Base-by-base conservation (phyloP, 345 rosid genomes). In the Erucastrum elatum region DNA sequence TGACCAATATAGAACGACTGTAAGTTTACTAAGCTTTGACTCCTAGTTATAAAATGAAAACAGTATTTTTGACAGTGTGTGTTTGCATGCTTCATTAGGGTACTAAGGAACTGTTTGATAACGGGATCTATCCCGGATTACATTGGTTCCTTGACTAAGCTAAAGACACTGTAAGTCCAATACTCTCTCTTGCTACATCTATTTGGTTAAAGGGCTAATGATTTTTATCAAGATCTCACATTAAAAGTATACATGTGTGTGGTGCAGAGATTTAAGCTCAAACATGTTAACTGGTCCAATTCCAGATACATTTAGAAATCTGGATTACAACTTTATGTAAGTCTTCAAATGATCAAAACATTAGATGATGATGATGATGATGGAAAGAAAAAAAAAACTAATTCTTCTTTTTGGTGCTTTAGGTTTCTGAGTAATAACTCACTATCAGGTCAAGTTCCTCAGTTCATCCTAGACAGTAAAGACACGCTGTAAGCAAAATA, bases 401-500 rank as follows among this genome's bases (percentile, higher is more conserved):
- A 80, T 1, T 25, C 2, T 37, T 39, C 2, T 30, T 13, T 55
- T 62, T 27, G 61, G 13, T 59, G 31, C 75, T 76, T 49, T 46
- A 95, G 99, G 88, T 92, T 84, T 82, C 82, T 95, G 84, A 84
- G 81, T 51, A 87, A 91, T 80, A 95, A 95, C 84, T 86, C 90
- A 21, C 83, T 95, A 35, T 84, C 85, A 6, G 99, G 97, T 81
- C 74, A 61, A 31, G 82, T 93, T 61, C 93, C 93, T 41, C 64
- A 1, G 65, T 92, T 90, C 88, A 76, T 88, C 63, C 6, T 80
- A 13, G 39, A 1, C 1, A 88, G 66, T 72, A 76, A 21, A 10
- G 0, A 75, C 0, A 56, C 17, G 26, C 2, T 86, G 98, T 93
- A 55, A 84, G 90, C 55, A 62, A 56, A 59, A 49, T 4, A 53